Evolutionary conservation across 169 alveolate species (phyloP).

Genomic region (Cryptosporidium sp.): DNA sequence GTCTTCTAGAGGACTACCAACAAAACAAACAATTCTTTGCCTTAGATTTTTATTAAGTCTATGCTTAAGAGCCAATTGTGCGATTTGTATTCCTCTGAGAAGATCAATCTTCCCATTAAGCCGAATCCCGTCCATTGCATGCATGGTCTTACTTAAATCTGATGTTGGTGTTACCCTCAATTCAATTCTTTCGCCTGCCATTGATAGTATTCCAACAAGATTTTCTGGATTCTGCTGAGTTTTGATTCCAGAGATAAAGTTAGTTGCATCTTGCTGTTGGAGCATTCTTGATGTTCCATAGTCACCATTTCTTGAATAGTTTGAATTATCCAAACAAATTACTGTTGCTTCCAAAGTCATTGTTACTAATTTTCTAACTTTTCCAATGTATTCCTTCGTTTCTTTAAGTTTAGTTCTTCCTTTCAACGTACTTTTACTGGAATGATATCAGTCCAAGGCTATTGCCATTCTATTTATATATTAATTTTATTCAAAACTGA

Average conservation of each 20-base stretch:
- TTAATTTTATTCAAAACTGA: not conserved
- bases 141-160: slow-evolving; percentile 90
- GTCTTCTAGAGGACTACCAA: slow-evolving; percentile 94
- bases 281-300: slow-evolving; percentile 92
- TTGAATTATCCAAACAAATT: slow-evolving; percentile 96
- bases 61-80: slow-evolving; percentile 96
- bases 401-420: not conserved
- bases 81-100: slow-evolving; percentile 91
- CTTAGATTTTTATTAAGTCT: slow-evolving; percentile 93
- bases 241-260: slow-evolving; percentile 87
- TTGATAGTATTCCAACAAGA: slow-evolving; percentile 93
- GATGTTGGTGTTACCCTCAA: slow-evolving; percentile 92
- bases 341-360: slow-evolving; percentile 97
- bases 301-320: slow-evolving; percentile 96
- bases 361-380: slow-evolving; percentile 38
- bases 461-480: not conserved
- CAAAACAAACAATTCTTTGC: slow-evolving; percentile 94
- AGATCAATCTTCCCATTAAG: slow-evolving; percentile 91
- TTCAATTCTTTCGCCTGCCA: slow-evolving; percentile 95
- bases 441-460: not conserved
- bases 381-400: slow-evolving; percentile 3
- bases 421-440: not conserved
- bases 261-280: slow-evolving; percentile 90
- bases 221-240: slow-evolving; percentile 92
- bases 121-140: slow-evolving; percentile 85